Evolutionary conservation across 1,284 basidiomycete genomes (phyloP), one percentile per base, ranked within the genome.

Genomic region (Puccinia triticina): DNA sequence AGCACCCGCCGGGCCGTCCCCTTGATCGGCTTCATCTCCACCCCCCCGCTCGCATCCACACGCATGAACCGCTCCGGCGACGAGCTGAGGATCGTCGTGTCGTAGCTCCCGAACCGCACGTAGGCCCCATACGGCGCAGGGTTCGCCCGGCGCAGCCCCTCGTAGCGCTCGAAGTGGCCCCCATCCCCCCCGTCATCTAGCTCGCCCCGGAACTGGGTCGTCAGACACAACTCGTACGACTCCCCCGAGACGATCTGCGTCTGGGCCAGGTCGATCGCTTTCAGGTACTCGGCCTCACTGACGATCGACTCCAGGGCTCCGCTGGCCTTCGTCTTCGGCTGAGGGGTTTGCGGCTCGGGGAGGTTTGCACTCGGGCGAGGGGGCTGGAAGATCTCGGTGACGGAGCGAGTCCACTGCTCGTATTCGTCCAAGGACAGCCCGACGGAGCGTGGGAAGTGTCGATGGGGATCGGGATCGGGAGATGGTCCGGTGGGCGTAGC

Each of bases 201-300:
- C 0, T 77, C 78, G 0, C 89, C 86, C 5, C 86, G 83, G 85
- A 90, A 90, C 14, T 90, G 91, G 0, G 93, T 96, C 0, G 96
- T 98, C 59, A 98, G 89, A 85, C 96, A 98, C 29, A 98, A 90
- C 86, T 98, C 96, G 87, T 98, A 98, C n/a, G 94, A 95, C 86
- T 98, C 93, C 7, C 96, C 96, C 55, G 92, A 89, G 81, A 90
- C 92, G 32, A 98, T 91, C 78, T 91, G 90, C 78, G 93, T 91
- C 85, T 95, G 91, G 14, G 93, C 93, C 53, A 89, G 86, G 46
- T 91, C 89, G 85, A 98, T 95, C 59, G 91, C 91, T 23, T 89
- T 87, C 78, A 92, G 91, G 88, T 98, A 98, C 1, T 87, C 86
- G 0, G 87, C 69, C 78, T 87, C 84, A 16, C 86, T 84, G 78